Base-by-base conservation (phyloP, 176 grass and related monocot genomes). In the Puccinellia tenuiflora region DNA sequence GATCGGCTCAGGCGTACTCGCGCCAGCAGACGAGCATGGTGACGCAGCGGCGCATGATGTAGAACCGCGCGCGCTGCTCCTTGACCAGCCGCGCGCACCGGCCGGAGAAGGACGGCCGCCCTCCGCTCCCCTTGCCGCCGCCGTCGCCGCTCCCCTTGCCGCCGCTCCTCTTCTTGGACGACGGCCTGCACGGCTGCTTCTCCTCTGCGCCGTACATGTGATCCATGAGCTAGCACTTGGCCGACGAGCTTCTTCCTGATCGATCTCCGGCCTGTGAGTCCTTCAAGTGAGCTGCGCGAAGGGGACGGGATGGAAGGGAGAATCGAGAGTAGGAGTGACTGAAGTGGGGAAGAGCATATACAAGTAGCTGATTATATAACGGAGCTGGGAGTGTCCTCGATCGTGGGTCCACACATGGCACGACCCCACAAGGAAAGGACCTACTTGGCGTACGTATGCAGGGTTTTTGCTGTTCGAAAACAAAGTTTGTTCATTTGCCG, bases 11-110 rank as follows among this genome's bases (percentile, higher is more conserved):
- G 25, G 88, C 75, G 80, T 94, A 94, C 24, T 98, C 92, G 85
- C 86, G 88, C 95, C 92, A 98, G 78, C 95, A 93, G 9, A 86
- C 80, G 35, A 98, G 95, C 92, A 98, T 95, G 29, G 86, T 95
- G 62, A 98, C 96, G 79, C 92, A 98, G 9, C 92, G 92, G 39
- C 96, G 92, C 90, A 95, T 89, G 87, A 98, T 98, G 76, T 98
- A 98, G 88, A 95, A 93, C 84, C 88, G 76, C 34, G 96, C 88
- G 57, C 90, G 73, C 87, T 95, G 96, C 82, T 98, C 90, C 79
- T 98, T 98, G 78, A 91, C 90, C 22, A 98, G 86, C 67, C 90
- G 86, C 70, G 87, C 85, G 81, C 96, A 98, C 61, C 96, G 86
- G 31, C 90, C 82, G 40, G 90, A 79, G 88, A 95, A 98, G 42